These are phyloP conservation scores for Circinella minor DNA, from an alignment of 371 early-diverging fungal genomes.

Conservation along the genomic window DNA sequence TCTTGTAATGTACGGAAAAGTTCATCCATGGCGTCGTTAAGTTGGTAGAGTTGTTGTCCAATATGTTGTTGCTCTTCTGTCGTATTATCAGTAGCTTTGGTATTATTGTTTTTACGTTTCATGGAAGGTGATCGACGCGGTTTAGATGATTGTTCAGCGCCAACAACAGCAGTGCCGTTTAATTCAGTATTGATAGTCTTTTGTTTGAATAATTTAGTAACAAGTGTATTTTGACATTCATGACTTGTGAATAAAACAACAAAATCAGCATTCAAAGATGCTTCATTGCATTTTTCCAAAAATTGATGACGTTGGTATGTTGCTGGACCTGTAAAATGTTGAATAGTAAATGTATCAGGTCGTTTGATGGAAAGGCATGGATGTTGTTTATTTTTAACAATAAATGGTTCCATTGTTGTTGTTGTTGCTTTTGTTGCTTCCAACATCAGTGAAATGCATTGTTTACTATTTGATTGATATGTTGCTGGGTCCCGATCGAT, in stretches of 20 bases:
- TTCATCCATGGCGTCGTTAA: slow-evolving; percentile 59
- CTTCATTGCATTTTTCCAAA: slow-evolving; percentile 56
- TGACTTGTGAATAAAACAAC: slow-evolving; percentile 68
- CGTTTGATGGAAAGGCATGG: slow-evolving; percentile 40
- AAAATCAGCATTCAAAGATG: slow-evolving; percentile 76
- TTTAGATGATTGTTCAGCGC: slow-evolving; percentile 55
- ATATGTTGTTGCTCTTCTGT: slow-evolving; percentile 8
- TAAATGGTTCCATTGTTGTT: slow-evolving; percentile 24
- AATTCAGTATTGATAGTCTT: slow-evolving; percentile 52
- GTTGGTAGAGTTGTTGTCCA: slow-evolving; percentile 4
- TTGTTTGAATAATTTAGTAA: slow-evolving; percentile 33
- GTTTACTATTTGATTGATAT: background rate
- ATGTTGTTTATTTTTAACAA: slow-evolving; percentile 29
- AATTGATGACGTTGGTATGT: slow-evolving; percentile 75
- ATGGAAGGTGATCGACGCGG: slow-evolving; percentile 48
- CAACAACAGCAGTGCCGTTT: slow-evolving; percentile 41
- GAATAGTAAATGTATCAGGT: slow-evolving; percentile 48
- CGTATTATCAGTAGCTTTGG: background rate
- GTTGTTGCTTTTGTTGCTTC: slow-evolving; percentile 27
- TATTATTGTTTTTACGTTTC: slow-evolving; percentile 20
- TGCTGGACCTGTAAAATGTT: slow-evolving; percentile 78
- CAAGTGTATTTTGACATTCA: slow-evolving; percentile 34
- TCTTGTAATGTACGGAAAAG: slow-evolving; percentile 74
- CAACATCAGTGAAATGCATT: slow-evolving; percentile 29
- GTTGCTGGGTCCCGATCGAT: slow-evolving; percentile 27